Percentiles rank a stretch among this genome's conserved stretches.
Evolutionary conservation across 192 early-diverging fungal genomes (phyloP).

Genomic region (Funneliformis mosseae): DNA sequence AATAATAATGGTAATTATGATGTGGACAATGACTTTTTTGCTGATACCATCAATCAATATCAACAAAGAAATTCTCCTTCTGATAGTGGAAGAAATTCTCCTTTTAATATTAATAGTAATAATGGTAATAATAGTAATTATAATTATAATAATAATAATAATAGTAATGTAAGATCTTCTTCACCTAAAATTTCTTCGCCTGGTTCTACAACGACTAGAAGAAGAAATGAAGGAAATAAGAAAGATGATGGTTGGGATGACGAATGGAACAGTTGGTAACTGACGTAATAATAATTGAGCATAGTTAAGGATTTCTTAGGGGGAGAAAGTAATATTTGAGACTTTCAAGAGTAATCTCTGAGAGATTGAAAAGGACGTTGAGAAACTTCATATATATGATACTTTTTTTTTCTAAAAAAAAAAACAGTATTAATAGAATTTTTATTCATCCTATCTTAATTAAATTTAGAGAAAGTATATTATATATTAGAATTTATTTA

Average conservation of each 20-base stretch:
- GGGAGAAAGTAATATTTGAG: too few relatives aligned
- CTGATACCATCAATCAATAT: constrained; percentile 50
- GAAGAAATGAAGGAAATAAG: constrained; percentile 15
- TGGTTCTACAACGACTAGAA: constrained; percentile 9
- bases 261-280: constrained; percentile 32
- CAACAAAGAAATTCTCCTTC: constrained; percentile 43
- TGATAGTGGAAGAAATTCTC: constrained; percentile 35
- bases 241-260: constrained; percentile 30
- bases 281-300: neutral
- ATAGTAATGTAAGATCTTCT: neutral
- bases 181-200: neutral
- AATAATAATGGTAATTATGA: constrained; percentile 27
- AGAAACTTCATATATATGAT: too few relatives aligned
- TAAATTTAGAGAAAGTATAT: too few relatives aligned
- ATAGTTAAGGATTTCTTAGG: neutral
- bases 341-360: too few relatives aligned
- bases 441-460: too few relatives aligned
- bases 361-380: too few relatives aligned
- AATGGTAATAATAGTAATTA: too few relatives aligned
- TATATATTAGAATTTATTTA: too few relatives aligned
- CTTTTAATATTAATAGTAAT: constrained; percentile 19
- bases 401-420: too few relatives aligned
- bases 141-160: neutral
- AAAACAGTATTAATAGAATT: too few relatives aligned
- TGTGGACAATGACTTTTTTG: constrained; percentile 44